Conservation (phyloP, 805 yeast species). For the Grigorovia yakushimaensis region DNA sequence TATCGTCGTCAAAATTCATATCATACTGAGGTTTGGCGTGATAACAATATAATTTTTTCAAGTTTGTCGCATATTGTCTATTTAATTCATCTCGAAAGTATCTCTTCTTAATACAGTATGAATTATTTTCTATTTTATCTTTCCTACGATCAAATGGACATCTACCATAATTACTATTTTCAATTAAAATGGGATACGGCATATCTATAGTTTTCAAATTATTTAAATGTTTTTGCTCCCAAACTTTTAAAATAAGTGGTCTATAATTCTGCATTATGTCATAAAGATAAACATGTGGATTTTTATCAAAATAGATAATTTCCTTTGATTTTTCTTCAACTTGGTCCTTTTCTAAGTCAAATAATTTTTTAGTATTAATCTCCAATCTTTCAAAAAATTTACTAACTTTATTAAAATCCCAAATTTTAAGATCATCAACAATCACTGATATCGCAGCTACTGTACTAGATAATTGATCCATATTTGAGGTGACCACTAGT, state of each 20-base stretch:
- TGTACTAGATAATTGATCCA: not conserved
- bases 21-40: slow-evolving; percentile 20
- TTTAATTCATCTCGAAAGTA: slow-evolving; percentile 25
- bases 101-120: slow-evolving; percentile 19
- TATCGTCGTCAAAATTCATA: slow-evolving; percentile 12
- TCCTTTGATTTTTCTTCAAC: not conserved
- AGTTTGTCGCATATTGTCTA: slow-evolving; percentile 23
- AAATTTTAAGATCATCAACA: slow-evolving; percentile 47
- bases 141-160: slow-evolving; percentile 53
- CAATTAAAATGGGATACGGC: slow-evolving; percentile 22
- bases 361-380: slow-evolving; percentile 20
- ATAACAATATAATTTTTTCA: slow-evolving; percentile 23
- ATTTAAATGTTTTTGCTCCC: slow-evolving; percentile 35
- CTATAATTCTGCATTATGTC: slow-evolving; percentile 65
- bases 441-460: not conserved
- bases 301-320: slow-evolving; percentile 4
- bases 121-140: slow-evolving; percentile 9
- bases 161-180: slow-evolving; percentile 40
- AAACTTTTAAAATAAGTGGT: slow-evolving; percentile 73
- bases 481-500: slow-evolving; percentile 50
- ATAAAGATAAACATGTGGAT: slow-evolving; percentile 59
- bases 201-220: slow-evolving; percentile 25
- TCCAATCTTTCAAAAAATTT: slow-evolving; percentile 62
- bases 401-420: slow-evolving; percentile 77
- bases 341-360: not conserved